phyloP scores from a whole-genome alignment of 352 stramenopile genomes.

The Globisporangium polare region DNA sequence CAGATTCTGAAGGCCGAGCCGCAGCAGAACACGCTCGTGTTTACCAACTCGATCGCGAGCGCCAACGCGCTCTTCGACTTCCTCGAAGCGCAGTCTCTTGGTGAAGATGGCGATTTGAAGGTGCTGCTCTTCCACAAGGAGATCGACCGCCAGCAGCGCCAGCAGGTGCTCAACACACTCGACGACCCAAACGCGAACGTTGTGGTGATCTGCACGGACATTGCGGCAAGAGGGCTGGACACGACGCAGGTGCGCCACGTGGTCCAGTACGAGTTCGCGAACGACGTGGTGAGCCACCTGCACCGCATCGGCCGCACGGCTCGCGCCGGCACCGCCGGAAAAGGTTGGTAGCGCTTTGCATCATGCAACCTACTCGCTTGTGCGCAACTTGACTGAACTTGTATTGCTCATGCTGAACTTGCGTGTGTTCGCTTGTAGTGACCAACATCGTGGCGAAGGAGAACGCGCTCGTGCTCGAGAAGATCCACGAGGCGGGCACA shows the following conservation, averaged over 20 bases:
- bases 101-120: background rate
- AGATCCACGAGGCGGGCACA: constrained; percentile 53
- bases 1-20: constrained; percentile 34
- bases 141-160: constrained; percentile 44
- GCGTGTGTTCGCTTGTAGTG: constrained; percentile 25
- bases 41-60: constrained; percentile 73
- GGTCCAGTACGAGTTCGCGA: constrained; percentile 79
- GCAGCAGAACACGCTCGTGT: constrained; percentile 54
- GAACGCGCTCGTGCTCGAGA: constrained; percentile 57
- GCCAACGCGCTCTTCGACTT: constrained; percentile 53
- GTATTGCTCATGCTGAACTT: background rate
- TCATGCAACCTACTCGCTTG: background rate
- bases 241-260: constrained; percentile 70
- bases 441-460: constrained; percentile 64
- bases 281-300: constrained; percentile 77
- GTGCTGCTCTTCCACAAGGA: constrained; percentile 63
- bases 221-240: constrained; percentile 68
- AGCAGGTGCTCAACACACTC: constrained; percentile 38
- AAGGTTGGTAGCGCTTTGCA: constrained; percentile 25
- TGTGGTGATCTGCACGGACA: constrained; percentile 73
- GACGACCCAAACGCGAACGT: constrained; percentile 28
- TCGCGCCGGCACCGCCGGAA: constrained; percentile 47
- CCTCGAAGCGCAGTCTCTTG: constrained; percentile 26
- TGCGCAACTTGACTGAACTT: background rate
- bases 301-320: constrained; percentile 76